Percentiles rank a stretch among this genome's conserved stretches.
Evolutionary conservation across 2,329 filamentous ascomycete genomes (phyloP).

Genomic region (Onygenales sp.): DNA sequence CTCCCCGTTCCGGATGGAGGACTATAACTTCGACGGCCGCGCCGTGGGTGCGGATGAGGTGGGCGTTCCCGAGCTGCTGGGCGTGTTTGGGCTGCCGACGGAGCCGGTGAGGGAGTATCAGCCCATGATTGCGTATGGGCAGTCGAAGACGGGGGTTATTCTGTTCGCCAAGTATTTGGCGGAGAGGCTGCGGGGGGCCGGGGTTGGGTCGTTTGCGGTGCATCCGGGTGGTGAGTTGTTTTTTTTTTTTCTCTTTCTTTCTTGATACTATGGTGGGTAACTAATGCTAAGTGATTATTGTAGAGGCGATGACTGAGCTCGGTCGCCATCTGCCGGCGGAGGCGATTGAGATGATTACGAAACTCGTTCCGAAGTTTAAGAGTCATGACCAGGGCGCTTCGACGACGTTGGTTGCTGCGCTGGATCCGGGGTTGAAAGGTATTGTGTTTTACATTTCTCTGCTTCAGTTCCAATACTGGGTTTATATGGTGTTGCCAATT

Average conservation of each 20-base stretch:
- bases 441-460: constrained; percentile 2
- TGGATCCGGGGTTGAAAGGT: constrained; percentile 28
- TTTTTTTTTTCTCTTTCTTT: background rate
- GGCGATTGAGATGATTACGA: background rate
- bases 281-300: background rate
- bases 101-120: background rate
- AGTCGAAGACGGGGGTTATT: constrained; percentile 33
- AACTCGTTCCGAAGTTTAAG: constrained; percentile 14
- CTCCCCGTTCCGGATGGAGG: constrained; percentile 19
- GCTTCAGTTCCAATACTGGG: background rate
- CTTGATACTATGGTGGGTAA: background rate
- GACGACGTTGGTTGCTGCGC: constrained; percentile 32
- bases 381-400: constrained; percentile 31
- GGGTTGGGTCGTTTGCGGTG: constrained; percentile 24
- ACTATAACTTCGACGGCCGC: constrained; percentile 17
- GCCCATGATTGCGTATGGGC: constrained; percentile 26
- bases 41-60: background rate
- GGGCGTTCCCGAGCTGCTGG: background rate
- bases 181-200: constrained; percentile 17
- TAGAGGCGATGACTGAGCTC: background rate
- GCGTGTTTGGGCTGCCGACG: background rate
- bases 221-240: constrained; percentile 23
- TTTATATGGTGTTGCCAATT: constrained; percentile 1
- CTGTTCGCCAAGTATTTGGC: constrained; percentile 29
- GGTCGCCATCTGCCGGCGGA: background rate